These are phyloP conservation scores for Phytophthora capsici DNA, from an alignment of 352 stramenopile species.

Conservation along the genomic window DNA sequence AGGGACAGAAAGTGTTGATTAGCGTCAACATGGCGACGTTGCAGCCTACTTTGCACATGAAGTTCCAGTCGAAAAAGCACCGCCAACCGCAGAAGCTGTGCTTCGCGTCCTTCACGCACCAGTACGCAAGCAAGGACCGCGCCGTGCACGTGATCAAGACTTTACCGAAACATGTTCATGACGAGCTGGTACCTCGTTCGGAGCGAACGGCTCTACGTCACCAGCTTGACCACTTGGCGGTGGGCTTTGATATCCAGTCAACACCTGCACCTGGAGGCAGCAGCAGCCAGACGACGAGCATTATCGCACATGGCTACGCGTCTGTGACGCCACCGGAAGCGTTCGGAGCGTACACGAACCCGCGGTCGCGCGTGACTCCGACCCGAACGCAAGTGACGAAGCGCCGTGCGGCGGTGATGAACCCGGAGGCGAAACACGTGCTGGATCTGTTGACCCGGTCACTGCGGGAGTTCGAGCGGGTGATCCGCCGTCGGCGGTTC, in stretches of 20 bases:
- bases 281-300: slow-evolving; percentile 41
- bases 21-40: slow-evolving; percentile 42
- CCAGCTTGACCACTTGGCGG: slow-evolving; percentile 60
- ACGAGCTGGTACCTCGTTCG: slow-evolving; percentile 47
- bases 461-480: slow-evolving; percentile 54
- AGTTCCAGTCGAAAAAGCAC: slow-evolving; percentile 38
- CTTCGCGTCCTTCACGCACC: slow-evolving; percentile 55
- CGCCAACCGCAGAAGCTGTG: slow-evolving; percentile 46
- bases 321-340: slow-evolving; percentile 42
- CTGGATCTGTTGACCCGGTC: slow-evolving; percentile 53
- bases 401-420: slow-evolving; percentile 48
- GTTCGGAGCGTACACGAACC: slow-evolving; percentile 30
- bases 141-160: slow-evolving; percentile 72
- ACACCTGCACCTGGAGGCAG: slow-evolving; percentile 28
- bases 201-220: slow-evolving; percentile 56
- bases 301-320: slow-evolving; percentile 61
- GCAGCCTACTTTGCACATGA: slow-evolving; percentile 34
- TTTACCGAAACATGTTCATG: slow-evolving; percentile 59
- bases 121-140: slow-evolving; percentile 51
- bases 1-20: slow-evolving; percentile 34
- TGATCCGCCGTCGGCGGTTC: slow-evolving; percentile 65
- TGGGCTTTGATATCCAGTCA: slow-evolving; percentile 63
- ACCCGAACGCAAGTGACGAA: slow-evolving; percentile 30
- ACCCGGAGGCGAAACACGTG: slow-evolving; percentile 60
- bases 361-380: slow-evolving; percentile 1